These are phyloP conservation scores for Boletus edulis DNA, from an alignment of 768 basidiomycete genomes.

Conservation along the genomic window DNA sequence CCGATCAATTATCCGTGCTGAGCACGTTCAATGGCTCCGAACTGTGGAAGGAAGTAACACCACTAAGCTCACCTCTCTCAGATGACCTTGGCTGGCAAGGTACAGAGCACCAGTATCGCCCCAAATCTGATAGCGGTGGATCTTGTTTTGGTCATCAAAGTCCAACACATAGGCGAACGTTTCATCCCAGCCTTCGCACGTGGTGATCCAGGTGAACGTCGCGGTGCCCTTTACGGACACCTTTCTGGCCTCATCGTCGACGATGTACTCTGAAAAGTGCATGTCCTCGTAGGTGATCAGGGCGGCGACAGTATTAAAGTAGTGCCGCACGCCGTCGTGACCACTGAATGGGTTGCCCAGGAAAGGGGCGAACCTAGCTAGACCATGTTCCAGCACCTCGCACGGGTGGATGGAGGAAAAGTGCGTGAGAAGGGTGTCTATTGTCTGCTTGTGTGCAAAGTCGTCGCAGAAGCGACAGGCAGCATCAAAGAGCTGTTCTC, in stretches of 20 bases:
- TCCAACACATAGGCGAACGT: constrained; percentile 57
- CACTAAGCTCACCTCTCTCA: constrained; percentile 21
- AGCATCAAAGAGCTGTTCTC: constrained; percentile 38
- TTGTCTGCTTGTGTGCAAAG: constrained; percentile 44
- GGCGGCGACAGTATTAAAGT: constrained; percentile 48
- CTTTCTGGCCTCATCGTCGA: constrained; percentile 48
- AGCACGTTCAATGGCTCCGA: neutral
- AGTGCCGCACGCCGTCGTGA: constrained; percentile 39
- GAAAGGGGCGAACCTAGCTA: constrained; percentile 55
- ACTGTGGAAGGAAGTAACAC: neutral
- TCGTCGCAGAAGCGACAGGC: constrained; percentile 50
- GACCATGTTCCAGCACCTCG: constrained; percentile 54
- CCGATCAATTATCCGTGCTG: neutral
- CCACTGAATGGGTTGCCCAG: constrained; percentile 51
- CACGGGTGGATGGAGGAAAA: constrained; percentile 47
- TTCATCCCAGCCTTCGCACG: constrained; percentile 58
- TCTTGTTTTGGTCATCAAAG: constrained; percentile 55
- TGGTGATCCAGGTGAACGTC: constrained; percentile 54
- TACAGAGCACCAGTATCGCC: constrained; percentile 66
- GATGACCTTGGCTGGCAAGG: constrained; percentile 51
- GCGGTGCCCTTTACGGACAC: constrained; percentile 56
- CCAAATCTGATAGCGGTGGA: constrained; percentile 65
- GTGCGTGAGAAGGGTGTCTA: constrained; percentile 44
- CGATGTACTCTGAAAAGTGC: constrained; percentile 51
- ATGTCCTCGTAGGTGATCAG: constrained; percentile 51